phyloP scores from a whole-genome alignment of 129 eudicot genomes.

The Centrapalus pauciflorus region DNA sequence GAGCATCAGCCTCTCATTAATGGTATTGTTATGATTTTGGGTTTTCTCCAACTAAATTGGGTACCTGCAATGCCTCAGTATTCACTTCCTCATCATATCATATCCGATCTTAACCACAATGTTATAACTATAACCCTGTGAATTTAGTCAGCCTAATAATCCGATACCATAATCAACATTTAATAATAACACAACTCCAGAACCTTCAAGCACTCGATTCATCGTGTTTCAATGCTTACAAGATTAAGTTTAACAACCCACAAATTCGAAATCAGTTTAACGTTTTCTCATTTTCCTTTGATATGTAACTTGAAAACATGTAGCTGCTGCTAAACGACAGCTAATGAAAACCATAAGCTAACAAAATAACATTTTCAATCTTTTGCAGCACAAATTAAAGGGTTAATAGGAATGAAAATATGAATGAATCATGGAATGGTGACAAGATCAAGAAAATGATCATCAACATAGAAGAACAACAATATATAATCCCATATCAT shows the following conservation, averaged over 20 bases:
- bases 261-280: background rate
- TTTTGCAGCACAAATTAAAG: background rate
- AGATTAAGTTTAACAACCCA: background rate
- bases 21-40: slow-evolving; percentile 22
- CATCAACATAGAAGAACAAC: background rate
- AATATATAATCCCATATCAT: background rate
- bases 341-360: background rate
- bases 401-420: background rate
- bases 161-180: too few relatives aligned
- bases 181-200: too few relatives aligned
- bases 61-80: slow-evolving; percentile 24
- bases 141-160: too few relatives aligned
- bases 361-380: background rate
- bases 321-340: background rate
- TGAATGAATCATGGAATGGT: background rate
- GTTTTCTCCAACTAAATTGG: slow-evolving; percentile 17
- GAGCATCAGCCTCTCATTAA: slow-evolving; percentile 19
- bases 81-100: slow-evolving; percentile 11
- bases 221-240: background rate
- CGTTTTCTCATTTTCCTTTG: background rate
- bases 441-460: background rate
- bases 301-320: too few relatives aligned
- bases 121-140: too few relatives aligned
- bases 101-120: slow-evolving; percentile 14
- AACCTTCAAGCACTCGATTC: background rate